phyloP scores from a whole-genome alignment of 768 basidiomycete genomes.

The Infundibulicybe gibba region DNA sequence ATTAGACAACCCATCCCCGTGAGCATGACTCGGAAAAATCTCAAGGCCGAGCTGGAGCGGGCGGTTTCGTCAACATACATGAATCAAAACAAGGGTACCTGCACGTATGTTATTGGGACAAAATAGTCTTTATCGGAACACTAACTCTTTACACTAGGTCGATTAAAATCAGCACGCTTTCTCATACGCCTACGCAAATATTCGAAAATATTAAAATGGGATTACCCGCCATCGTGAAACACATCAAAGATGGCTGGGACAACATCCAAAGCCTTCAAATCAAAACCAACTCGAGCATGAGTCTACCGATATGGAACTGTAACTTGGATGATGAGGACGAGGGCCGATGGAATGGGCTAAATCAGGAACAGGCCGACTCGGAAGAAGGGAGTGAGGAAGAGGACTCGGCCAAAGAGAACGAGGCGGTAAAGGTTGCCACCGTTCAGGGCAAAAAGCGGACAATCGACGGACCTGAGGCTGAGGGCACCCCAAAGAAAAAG shows the following conservation, averaged over 20 bases:
- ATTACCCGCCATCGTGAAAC: constrained; percentile 67
- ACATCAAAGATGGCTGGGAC: constrained; percentile 81
- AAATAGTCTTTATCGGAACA: too few species aligned
- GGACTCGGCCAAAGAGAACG: constrained; percentile 4
- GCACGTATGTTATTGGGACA: constrained; percentile 65
- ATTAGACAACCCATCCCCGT: constrained; percentile 93
- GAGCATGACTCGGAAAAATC: constrained; percentile 80
- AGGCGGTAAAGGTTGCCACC: constrained; percentile 19
- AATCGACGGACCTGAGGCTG: too few species aligned
- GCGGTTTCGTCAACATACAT: constrained; percentile 95
- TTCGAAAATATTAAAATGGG: constrained; percentile 75
- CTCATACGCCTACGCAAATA: constrained; percentile 71
- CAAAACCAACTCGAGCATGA: constrained; percentile 82
- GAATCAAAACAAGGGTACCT: constrained; percentile 92
- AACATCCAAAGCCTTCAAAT: constrained; percentile 87
- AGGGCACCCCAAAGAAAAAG: constrained; percentile 36
- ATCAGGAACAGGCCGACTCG: constrained; percentile 51
- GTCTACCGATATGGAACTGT: constrained; percentile 91
- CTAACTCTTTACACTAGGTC: constrained; percentile 42
- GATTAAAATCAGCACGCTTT: constrained; percentile 75
- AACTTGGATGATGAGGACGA: constrained; percentile 57
- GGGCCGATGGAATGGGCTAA: constrained; percentile 57
- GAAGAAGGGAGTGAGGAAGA: constrained; percentile 47
- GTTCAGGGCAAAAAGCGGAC: constrained; percentile 22
- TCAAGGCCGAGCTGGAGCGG: constrained; percentile 89